Conservation (phyloP, 345 rosid species). For the Eucalyptus lansdowneana region DNA sequence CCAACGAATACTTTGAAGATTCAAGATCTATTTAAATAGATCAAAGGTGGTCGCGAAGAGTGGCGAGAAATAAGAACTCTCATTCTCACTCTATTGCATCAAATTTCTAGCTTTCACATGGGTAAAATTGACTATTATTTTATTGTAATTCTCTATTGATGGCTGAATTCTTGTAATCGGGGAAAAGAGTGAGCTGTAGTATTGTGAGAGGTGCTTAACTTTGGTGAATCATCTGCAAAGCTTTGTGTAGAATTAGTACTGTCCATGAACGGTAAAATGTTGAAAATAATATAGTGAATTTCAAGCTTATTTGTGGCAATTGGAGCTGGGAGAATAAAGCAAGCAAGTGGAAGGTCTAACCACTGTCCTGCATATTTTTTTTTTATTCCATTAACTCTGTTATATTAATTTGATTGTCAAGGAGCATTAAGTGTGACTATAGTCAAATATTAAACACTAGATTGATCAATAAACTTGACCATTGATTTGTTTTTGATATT, state of each 20-base stretch:
- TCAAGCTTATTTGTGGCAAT: not conserved
- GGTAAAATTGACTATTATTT: not conserved
- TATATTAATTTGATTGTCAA: not conserved
- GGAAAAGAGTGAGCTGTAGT: not conserved
- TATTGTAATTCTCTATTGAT: not conserved
- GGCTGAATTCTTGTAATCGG: not conserved
- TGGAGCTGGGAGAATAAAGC: no score
- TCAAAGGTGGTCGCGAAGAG: not conserved
- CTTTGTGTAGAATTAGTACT: not conserved
- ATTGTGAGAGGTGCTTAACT: not conserved
- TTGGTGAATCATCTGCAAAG: not conserved
- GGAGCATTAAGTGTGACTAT: not conserved
- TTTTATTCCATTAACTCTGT: not conserved
- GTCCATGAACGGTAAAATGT: no score
- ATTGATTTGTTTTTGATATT: not conserved
- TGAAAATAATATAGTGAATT: not conserved
- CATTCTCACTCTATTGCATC: not conserved
- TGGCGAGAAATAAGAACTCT: not conserved
- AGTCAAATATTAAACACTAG: not conserved
- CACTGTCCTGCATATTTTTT: not conserved
- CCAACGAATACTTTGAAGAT: not conserved
- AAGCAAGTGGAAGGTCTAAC: not conserved
- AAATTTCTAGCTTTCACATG: not conserved
- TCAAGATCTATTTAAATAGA: not conserved
- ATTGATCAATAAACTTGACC: not conserved